These are phyloP conservation scores for Boletus hoseneyae DNA, from an alignment of 1,284 basidiomycete genomes.

Conservation along the genomic window DNA sequence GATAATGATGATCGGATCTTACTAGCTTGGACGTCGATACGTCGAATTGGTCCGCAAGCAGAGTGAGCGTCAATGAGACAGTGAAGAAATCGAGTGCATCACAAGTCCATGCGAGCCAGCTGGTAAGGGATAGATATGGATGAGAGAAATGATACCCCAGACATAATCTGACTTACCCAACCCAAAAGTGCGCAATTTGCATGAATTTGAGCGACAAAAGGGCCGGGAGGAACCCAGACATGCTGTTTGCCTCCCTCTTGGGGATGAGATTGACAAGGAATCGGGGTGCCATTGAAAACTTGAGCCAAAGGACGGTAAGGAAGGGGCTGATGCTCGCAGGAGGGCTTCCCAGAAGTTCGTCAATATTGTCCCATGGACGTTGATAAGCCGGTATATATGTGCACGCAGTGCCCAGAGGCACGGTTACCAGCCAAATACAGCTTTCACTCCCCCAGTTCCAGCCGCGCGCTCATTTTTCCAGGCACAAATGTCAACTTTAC, in stretches of 20 bases:
- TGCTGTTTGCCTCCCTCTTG: conserved; percentile 38
- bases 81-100: conserved; percentile 84
- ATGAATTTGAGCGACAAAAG: conserved; percentile 40
- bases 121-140: conserved; percentile 22
- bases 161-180: conserved; percentile 45
- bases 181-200: conserved; percentile 57
- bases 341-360: not conserved
- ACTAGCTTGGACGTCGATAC: conserved; percentile 51
- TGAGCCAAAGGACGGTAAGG: not conserved
- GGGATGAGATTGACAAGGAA: conserved; percentile 45
- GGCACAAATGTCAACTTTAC: conserved; percentile 20
- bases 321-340: not conserved
- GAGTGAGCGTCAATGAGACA: conserved; percentile 68
- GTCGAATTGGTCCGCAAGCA: conserved; percentile 53
- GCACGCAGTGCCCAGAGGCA: conserved; percentile 6
- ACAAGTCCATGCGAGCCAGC: conserved; percentile 78
- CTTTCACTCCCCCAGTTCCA: not conserved
- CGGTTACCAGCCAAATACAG: conserved; percentile 15
- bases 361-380: not conserved
- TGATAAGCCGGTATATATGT: conserved; percentile 14
- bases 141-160: not conserved
- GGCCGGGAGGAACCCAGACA: conserved; percentile 37
- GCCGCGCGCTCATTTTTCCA: conserved; percentile 7
- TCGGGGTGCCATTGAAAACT: conserved; percentile 21
- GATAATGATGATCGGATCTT: conserved; percentile 26